A percentile compares a stretch with the other conserved stretches of the same genome.
Conservation (phyloP, 2,329 filamentous ascomycete genomes). For the Diaporthe sp. region DNA sequence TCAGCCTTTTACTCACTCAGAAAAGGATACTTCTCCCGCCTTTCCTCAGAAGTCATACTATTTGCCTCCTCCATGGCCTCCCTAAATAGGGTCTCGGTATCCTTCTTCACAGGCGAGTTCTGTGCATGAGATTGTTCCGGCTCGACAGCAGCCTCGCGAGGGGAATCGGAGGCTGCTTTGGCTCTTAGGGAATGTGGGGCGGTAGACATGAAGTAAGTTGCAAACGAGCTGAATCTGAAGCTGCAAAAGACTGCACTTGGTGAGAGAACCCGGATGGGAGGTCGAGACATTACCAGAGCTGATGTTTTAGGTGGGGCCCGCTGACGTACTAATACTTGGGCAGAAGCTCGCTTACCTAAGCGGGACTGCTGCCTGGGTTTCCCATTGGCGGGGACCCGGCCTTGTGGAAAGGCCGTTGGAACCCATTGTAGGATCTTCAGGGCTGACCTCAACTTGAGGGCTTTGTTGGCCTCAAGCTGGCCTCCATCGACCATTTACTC, state of each 20-base stretch:
- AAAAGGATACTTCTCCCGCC: neutral
- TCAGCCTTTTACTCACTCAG: neutral
- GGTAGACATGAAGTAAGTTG: neutral
- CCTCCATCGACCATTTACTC: no score
- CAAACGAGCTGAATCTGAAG: neutral
- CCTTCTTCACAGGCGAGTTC: neutral
- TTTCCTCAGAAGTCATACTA: neutral
- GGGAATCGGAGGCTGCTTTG: neutral
- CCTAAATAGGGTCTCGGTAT: neutral
- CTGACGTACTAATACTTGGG: neutral
- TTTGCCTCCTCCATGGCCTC: neutral
- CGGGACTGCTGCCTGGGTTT: no score
- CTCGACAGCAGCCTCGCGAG: neutral
- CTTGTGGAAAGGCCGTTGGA: no score
- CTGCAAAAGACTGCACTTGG: neutral
- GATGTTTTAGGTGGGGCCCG: no score
- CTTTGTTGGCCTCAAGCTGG: no score
- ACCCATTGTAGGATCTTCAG: no score
- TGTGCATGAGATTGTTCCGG: neutral
- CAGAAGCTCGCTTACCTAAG: no score
- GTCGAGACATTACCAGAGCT: neutral
- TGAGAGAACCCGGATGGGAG: neutral
- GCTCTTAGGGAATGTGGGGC: neutral
- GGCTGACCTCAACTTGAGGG: no score
- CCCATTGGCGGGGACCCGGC: no score